phyloP scores from a whole-genome alignment of 2,329 filamentous ascomycete genomes.

The Thielaviopsis populi region DNA sequence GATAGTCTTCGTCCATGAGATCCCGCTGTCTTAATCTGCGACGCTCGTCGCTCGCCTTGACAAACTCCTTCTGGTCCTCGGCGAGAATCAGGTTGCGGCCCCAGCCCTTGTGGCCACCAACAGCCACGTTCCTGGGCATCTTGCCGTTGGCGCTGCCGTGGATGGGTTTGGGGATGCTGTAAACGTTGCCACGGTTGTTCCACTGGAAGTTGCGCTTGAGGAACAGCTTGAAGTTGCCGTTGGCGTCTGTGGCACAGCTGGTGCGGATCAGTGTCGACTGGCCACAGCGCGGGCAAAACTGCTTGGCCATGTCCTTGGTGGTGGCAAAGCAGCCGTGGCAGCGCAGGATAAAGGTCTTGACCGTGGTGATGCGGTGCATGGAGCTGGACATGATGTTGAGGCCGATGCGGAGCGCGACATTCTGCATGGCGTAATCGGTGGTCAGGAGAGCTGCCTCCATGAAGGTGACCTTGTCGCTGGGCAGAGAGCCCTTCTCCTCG shows the following conservation, averaged over 20 bases:
- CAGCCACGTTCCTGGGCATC: conserved; percentile 39
- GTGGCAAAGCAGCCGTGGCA: conserved; percentile 89
- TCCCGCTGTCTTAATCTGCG: conserved; percentile 57
- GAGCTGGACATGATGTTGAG: conserved; percentile 71
- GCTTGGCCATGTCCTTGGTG: conserved; percentile 68
- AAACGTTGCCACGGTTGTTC: conserved; percentile 86
- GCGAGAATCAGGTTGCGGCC: conserved; percentile 69
- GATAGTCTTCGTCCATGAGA: conserved; percentile 87
- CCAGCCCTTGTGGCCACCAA: conserved; percentile 77
- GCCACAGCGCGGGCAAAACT: conserved; percentile 87
- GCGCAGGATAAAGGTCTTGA: conserved; percentile 79
- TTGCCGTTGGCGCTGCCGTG: conserved; percentile 70
- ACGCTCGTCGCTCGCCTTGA: conserved; percentile 46
- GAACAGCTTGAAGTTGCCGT: conserved; percentile 70
- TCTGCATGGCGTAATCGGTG: conserved; percentile 95
- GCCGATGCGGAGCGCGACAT: conserved; percentile 88
- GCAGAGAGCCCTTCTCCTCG: conserved; percentile 38
- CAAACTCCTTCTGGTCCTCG: conserved; percentile 93
- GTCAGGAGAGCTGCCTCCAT: conserved; percentile 87
- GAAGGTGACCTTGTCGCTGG: conserved; percentile 31
- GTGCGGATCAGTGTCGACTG: conserved; percentile 74
- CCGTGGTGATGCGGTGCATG: conserved; percentile 63
- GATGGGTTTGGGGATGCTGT: conserved; percentile 80
- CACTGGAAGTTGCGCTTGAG: conserved; percentile 92
- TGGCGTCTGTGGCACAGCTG: conserved; percentile 66